A percentile compares a stretch with the other conserved stretches of the same genome.
These are phyloP conservation scores for Ophiorrhiza pumila DNA, from an alignment of 257 asterid genomes.

Conservation along the genomic window DNA sequence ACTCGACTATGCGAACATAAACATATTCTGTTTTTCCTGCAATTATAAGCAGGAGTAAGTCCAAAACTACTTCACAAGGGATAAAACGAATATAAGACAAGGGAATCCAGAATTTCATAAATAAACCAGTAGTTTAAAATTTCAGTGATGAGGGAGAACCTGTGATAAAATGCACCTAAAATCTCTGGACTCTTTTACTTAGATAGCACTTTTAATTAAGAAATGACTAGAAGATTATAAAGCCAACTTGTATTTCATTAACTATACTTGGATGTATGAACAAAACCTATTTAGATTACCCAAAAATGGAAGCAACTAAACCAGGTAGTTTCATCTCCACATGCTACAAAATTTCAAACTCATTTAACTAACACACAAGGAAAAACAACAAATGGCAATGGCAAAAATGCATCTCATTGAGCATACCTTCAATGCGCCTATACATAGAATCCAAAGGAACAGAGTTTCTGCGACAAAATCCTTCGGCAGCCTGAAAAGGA, in stretches of 20 bases:
- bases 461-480: slow-evolving; percentile 83
- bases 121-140: background rate
- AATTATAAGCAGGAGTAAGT: slow-evolving; percentile 15
- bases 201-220: background rate
- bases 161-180: background rate
- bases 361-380: background rate
- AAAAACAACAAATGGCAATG: background rate
- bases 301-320: background rate
- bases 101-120: background rate
- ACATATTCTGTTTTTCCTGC: slow-evolving; percentile 88
- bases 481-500: slow-evolving; percentile 87
- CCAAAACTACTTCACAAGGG: background rate
- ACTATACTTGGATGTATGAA: background rate
- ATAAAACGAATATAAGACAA: background rate
- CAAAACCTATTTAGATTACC: background rate
- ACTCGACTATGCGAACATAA: slow-evolving; percentile 61
- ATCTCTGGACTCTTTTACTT: slow-evolving; percentile 1
- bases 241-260: background rate
- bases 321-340: background rate
- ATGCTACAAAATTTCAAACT: background rate
- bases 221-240: background rate
- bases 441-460: slow-evolving; percentile 74
- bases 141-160: background rate
- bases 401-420: slow-evolving; percentile 12
- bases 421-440: slow-evolving; percentile 71